Percentiles rank a stretch among this genome's conserved stretches.
phyloP scores from a whole-genome alignment of 2,329 filamentous ascomycete genomes.

The Penicillium sp. region DNA sequence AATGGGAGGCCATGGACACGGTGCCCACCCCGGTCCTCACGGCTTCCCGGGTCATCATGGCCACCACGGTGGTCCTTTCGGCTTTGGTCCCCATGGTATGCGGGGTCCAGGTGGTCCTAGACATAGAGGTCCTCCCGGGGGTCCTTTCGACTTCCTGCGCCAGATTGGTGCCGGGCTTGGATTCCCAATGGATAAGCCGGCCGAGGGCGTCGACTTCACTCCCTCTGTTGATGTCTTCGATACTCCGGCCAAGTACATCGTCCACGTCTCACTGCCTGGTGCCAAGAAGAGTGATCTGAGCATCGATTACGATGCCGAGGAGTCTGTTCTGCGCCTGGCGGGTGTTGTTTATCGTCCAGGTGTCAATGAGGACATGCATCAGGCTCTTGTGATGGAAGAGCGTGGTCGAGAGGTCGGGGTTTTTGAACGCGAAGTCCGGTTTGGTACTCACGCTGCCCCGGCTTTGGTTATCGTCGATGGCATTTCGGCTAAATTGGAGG shows the following conservation, averaged over 20 bases:
- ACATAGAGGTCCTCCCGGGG: conserved; percentile 7
- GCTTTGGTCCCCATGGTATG: conserved; percentile 1
- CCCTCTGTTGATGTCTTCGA: conserved; percentile 68
- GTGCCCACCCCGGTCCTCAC: conserved; percentile 6
- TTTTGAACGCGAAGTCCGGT: conserved; percentile 70
- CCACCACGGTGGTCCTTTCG: not conserved
- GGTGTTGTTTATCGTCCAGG: conserved; percentile 74
- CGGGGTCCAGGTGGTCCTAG: conserved; percentile 13
- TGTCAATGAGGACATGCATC: conserved; percentile 68
- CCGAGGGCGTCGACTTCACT: conserved; percentile 37
- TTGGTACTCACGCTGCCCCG: conserved; percentile 55
- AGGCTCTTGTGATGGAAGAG: conserved; percentile 66
- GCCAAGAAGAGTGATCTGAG: conserved; percentile 77
- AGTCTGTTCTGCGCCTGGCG: conserved; percentile 64
- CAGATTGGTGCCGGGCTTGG: conserved; percentile 33
- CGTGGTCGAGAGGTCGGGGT: conserved; percentile 73
- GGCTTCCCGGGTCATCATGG: conserved; percentile 4
- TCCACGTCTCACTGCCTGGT: conserved; percentile 75
- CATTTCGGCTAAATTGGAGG: conserved; percentile 76
- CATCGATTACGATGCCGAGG: conserved; percentile 74
- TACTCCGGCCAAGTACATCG: conserved; percentile 63
- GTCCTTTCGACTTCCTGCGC: conserved; percentile 26
- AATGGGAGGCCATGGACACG: not conserved
- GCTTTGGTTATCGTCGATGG: conserved; percentile 66
- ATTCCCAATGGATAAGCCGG: conserved; percentile 24